These are phyloP conservation scores for Eucalyptus regnans DNA, from an alignment of 345 rosid genomes.

Conservation along the genomic window DNA sequence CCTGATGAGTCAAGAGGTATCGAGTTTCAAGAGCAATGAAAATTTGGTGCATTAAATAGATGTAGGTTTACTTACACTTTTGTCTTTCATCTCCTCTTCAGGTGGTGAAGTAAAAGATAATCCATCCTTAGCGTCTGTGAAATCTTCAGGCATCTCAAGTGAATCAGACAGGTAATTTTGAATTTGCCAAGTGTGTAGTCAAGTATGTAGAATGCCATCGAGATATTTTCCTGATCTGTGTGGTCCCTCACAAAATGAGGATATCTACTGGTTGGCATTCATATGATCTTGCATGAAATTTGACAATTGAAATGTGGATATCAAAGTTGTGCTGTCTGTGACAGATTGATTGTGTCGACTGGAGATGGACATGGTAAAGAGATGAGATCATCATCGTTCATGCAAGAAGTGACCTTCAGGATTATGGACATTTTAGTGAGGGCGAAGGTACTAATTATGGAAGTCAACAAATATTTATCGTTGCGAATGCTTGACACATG, in stretches of 20 bases:
- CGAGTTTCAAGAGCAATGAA: not conserved
- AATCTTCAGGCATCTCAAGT: constrained; percentile 36
- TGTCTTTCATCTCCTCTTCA: constrained; percentile 4
- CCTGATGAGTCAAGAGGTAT: constrained; percentile 88
- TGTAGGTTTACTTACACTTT: not conserved
- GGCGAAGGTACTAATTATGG: constrained; percentile 56
- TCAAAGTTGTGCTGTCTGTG: not conserved
- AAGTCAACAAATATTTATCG: not conserved
- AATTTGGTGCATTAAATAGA: not conserved
- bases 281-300: not conserved
- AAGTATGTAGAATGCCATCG: not conserved
- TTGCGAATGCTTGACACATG: not conserved
- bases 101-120: constrained; percentile 68
- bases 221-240: not conserved
- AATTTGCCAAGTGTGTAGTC: not conserved
- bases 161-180: constrained; percentile 62
- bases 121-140: constrained; percentile 34
- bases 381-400: constrained; percentile 37
- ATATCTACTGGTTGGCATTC: not conserved
- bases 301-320: not conserved
- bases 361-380: constrained; percentile 55
- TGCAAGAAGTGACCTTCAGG: constrained; percentile 47
- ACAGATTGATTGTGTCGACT: constrained; percentile 44
- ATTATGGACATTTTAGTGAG: constrained; percentile 38
- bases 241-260: not conserved